phyloP scores from a whole-genome alignment of 306 rosid genomes.

The Mucuna pruriens region DNA sequence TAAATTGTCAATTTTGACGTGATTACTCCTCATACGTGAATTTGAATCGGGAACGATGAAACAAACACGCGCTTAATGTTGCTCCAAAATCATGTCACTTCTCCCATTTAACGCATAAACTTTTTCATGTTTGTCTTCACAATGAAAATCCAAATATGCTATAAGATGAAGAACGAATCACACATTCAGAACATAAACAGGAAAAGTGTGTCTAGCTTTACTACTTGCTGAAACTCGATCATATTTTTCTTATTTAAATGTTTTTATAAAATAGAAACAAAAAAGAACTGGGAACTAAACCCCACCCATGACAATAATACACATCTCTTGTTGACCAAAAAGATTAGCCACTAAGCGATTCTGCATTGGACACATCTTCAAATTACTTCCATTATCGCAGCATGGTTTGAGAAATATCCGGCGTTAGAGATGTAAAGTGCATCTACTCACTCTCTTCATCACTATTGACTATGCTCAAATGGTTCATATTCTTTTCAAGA shows the following conservation, averaged over 20 bases:
- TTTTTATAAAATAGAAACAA: not conserved
- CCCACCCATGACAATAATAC: not conserved
- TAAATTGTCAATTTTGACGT: no score
- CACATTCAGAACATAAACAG: not conserved
- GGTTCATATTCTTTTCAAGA: slow-evolving; percentile 88
- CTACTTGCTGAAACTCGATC: not conserved
- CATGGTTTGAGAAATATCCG: slow-evolving; percentile 1
- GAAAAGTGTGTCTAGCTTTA: not conserved
- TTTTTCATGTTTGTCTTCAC: not conserved
- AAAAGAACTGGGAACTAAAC: not conserved
- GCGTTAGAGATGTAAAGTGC: slow-evolving; percentile 21
- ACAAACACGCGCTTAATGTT: no score
- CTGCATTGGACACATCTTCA: slow-evolving; percentile 25
- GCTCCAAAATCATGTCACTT: not conserved
- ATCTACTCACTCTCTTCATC: slow-evolving; percentile 59
- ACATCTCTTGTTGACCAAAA: slow-evolving; percentile 4
- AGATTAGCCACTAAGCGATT: slow-evolving; percentile 4
- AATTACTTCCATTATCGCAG: slow-evolving; percentile 5
- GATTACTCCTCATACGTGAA: no score
- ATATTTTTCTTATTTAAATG: not conserved
- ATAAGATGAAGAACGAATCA: not conserved
- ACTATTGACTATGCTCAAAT: slow-evolving; percentile 57
- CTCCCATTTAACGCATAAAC: no score
- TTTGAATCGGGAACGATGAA: no score
- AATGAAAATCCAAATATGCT: not conserved